Evolutionary conservation across 1,139 yeast species (phyloP).

Genomic region (Torulaspora pretoriensis): DNA sequence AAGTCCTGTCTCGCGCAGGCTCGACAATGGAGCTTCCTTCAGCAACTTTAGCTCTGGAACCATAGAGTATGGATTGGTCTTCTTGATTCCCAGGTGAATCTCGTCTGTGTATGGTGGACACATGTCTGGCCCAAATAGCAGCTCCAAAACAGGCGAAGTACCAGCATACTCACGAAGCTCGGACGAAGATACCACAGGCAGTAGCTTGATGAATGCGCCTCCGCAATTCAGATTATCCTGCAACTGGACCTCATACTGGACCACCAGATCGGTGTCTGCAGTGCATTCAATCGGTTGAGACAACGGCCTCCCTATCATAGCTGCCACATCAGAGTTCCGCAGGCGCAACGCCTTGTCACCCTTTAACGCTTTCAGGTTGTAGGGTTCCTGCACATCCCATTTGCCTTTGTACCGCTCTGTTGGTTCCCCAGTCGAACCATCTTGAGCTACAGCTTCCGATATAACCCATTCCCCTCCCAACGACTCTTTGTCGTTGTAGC

Average conservation of each 20-base stretch:
- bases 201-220: conserved; percentile 79
- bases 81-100: conserved; percentile 68
- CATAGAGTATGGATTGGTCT: conserved; percentile 53
- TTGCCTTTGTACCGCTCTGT: conserved; percentile 15
- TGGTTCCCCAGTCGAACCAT: conserved; percentile 7
- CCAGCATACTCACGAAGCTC: conserved; percentile 40
- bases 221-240: conserved; percentile 79
- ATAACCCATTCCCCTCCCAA: conserved; percentile 18
- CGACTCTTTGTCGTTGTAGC: conserved; percentile 13
- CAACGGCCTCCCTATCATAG: conserved; percentile 21
- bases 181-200: conserved; percentile 44
- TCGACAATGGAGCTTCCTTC: conserved; percentile 50
- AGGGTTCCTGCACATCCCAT: conserved; percentile 21
- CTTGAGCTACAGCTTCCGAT: conserved; percentile 11
- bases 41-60: conserved; percentile 65
- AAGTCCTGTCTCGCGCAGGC: conserved; percentile 49
- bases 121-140: conserved; percentile 94
- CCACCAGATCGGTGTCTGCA: conserved; percentile 60
- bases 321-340: conserved; percentile 12
- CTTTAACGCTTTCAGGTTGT: conserved; percentile 14
- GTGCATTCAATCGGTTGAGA: conserved; percentile 30
- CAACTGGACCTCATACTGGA: conserved; percentile 83
- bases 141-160: conserved; percentile 66
- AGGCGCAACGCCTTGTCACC: conserved; percentile 17
- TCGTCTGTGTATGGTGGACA: conserved; percentile 72